phyloP scores from a whole-genome alignment of 2,329 filamentous ascomycete species.

The Pestalotiopsis sp. region DNA sequence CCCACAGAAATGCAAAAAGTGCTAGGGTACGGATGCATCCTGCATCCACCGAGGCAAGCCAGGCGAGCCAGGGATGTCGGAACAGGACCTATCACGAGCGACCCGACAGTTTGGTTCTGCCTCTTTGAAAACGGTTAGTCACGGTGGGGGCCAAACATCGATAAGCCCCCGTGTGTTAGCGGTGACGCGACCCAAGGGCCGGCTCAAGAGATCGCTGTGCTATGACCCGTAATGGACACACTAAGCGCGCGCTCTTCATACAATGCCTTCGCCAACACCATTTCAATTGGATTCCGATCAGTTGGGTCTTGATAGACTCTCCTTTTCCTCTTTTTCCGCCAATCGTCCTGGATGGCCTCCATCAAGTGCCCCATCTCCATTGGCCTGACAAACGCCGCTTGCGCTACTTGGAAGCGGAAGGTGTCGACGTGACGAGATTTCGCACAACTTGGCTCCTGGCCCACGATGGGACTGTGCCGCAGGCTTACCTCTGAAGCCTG shows the following conservation, averaged over 20 bases:
- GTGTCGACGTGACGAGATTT: not conserved
- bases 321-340: not conserved
- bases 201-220: not conserved
- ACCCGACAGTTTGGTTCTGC: not conserved
- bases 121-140: not conserved
- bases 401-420: not conserved
- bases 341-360: not conserved
- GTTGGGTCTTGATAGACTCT: not conserved
- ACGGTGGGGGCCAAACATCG: not conserved
- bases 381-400: not conserved
- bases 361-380: not conserved
- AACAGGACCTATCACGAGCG: not conserved
- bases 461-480: not conserved
- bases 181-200: not conserved
- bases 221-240: not conserved
- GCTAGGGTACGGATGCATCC: not conserved
- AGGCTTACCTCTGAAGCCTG: not conserved
- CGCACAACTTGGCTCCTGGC: not conserved
- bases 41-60: not conserved
- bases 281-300: not conserved
- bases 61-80: not conserved
- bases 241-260: conserved; percentile 1
- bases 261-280: not conserved
- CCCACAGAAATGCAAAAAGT: not conserved
- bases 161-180: not conserved